Evolutionary conservation across 306 rosid genomes (phyloP).

Genomic region (Abrus precatorius): DNA sequence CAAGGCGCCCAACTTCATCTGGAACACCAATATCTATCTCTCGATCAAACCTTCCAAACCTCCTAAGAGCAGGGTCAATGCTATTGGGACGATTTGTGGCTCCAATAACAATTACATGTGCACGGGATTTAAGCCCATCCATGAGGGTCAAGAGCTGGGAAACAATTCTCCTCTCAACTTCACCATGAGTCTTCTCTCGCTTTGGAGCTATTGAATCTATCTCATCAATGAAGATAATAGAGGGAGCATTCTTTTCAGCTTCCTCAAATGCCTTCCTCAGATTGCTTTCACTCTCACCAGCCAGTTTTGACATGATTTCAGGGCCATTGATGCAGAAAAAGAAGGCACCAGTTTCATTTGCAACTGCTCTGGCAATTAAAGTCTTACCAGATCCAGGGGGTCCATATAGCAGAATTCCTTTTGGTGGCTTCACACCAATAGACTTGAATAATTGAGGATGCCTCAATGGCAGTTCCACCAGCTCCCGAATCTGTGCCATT

Average conservation of each 20-base stretch:
- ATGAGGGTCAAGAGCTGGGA: constrained; percentile 97
- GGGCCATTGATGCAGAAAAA: constrained; percentile 99
- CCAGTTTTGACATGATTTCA: constrained; percentile 93
- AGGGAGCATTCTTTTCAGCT: constrained; percentile 99
- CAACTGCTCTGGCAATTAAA: constrained; percentile 92
- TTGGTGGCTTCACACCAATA: constrained; percentile 98
- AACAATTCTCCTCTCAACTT: constrained; percentile 97
- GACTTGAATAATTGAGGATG: constrained; percentile 95
- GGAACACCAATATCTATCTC: constrained; percentile 98
- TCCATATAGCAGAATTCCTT: constrained; percentile 90
- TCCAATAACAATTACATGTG: constrained; percentile 95
- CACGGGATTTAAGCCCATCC: constrained; percentile 96
- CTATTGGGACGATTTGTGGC: constrained; percentile 98
- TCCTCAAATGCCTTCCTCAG: constrained; percentile 98
- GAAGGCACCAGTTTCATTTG: constrained; percentile 98
- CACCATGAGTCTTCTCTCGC: constrained; percentile 96
- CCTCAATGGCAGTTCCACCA: constrained; percentile 92
- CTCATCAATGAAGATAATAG: constrained; percentile 95
- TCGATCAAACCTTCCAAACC: constrained; percentile 98
- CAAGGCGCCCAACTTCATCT: constrained; percentile 94
- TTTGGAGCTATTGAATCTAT: constrained; percentile 98
- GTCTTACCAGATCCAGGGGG: constrained; percentile 99
- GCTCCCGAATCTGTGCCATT: constrained; percentile 95
- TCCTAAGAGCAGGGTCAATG: constrained; percentile 95
- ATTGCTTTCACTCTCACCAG: constrained; percentile 99